These are phyloP conservation scores for Fusarium xyrophilum DNA, from an alignment of 2,329 filamentous ascomycete species.

Conservation along the genomic window DNA sequence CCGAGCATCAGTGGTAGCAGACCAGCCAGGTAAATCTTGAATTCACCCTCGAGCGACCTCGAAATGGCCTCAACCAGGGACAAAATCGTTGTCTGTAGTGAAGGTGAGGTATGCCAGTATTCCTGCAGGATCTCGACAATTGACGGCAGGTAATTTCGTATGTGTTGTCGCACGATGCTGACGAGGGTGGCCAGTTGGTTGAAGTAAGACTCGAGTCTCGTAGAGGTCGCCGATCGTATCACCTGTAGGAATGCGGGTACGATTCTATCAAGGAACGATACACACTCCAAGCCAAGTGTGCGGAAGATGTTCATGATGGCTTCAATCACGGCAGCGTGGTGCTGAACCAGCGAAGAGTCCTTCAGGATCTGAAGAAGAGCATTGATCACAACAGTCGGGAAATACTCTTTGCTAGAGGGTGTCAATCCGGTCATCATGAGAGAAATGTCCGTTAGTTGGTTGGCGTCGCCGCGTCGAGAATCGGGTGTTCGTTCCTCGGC, in stretches of 20 bases:
- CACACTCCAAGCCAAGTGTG: constrained; percentile 93
- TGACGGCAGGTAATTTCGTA: constrained; percentile 84
- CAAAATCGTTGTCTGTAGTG: constrained; percentile 89
- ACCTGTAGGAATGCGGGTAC: constrained; percentile 92
- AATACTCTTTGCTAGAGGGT: constrained; percentile 97
- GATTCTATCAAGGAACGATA: constrained; percentile 91
- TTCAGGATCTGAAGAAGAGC: constrained; percentile 91
- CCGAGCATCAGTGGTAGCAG: constrained; percentile 93
- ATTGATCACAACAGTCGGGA: constrained; percentile 96
- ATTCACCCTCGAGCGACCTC: constrained; percentile 92
- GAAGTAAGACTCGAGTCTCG: constrained; percentile 92
- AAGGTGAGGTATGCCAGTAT: constrained; percentile 83
- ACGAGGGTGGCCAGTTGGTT: constrained; percentile 94
- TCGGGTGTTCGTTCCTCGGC: constrained; percentile 90
- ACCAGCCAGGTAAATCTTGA: constrained; percentile 92
- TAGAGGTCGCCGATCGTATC: constrained; percentile 79
- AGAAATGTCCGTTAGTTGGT: constrained; percentile 86
- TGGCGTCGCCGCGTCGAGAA: constrained; percentile 67
- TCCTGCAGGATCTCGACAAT: constrained; percentile 88
- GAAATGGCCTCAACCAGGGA: constrained; percentile 93
- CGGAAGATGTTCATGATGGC: constrained; percentile 99
- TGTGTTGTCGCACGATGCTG: constrained; percentile 94
- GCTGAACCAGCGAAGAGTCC: constrained; percentile 86
- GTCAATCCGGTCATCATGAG: constrained; percentile 98
- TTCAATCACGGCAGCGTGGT: constrained; percentile 93